Evolutionary conservation across 805 yeast species (phyloP).

Genomic region (Suhomyces kilbournensis): DNA sequence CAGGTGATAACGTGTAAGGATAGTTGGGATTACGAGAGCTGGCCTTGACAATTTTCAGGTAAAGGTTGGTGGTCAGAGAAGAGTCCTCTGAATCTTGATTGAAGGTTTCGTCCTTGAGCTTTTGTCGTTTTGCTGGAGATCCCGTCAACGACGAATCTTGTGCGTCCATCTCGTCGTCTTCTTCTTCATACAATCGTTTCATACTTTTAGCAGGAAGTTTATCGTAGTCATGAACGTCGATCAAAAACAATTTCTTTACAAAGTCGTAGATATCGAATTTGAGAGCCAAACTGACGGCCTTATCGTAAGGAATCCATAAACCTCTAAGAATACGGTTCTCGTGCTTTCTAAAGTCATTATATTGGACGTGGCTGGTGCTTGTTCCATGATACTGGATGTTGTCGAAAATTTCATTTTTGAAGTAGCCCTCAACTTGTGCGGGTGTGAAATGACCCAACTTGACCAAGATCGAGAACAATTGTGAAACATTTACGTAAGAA

Average conservation of each 20-base stretch:
- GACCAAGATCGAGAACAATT: constrained; percentile 34
- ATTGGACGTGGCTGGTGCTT: constrained; percentile 9
- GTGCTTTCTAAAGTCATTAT: constrained; percentile 27
- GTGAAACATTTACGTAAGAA: constrained; percentile 38
- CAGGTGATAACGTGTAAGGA: constrained; percentile 50
- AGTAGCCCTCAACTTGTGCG: constrained; percentile 27
- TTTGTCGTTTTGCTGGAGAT: constrained; percentile 40
- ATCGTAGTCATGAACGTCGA: constrained; percentile 46
- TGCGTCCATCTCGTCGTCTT: constrained; percentile 19
- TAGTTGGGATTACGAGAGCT: constrained; percentile 35
- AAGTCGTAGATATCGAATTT: constrained; percentile 39
- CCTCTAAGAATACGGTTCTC: constrained; percentile 30
- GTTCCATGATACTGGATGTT: constrained; percentile 29
- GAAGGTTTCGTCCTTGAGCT: constrained; percentile 9
- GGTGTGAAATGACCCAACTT: constrained; percentile 23
- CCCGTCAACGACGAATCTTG: constrained; percentile 16
- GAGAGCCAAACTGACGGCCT: constrained; percentile 37
- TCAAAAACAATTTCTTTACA: constrained; percentile 34
- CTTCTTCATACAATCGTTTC: constrained; percentile 19
- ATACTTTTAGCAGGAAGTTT: constrained; percentile 31
- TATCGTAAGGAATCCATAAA: constrained; percentile 44
- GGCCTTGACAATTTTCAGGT: neutral
- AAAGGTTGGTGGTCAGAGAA: neutral
- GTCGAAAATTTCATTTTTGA: constrained; percentile 31
- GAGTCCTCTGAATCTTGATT: neutral